Base-by-base conservation (phyloP, 2,329 filamentous ascomycete species). In the Leptographium galeiforme region DNA sequence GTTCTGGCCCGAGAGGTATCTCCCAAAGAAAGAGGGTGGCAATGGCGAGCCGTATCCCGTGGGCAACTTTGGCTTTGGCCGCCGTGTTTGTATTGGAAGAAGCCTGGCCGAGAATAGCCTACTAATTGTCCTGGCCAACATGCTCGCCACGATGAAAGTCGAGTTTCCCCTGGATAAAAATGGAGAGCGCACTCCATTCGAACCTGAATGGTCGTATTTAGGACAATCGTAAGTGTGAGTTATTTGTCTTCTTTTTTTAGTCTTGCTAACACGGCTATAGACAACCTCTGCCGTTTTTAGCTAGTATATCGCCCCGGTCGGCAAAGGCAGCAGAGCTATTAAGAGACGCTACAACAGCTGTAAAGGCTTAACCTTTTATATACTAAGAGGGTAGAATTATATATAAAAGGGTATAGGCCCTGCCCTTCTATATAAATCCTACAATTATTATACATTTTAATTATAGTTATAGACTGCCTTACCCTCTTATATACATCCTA, bases 31-130 rank as follows among this genome's bases (percentile, higher is more conserved):
- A 40, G 58, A 62, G 25, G 58, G 58, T 18, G 52, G 58, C 32
- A 67, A 75, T 58, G 67, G 74, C n/a, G 76, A 78, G 45, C 70
- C 74, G 8, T 79, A 75, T 61, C 70, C 68, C 0, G 55, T 60
- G 8, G 64, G 64, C 0, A 59, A 61, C 12, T 82, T 78, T 52
- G 77, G 78, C 18, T 74, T 72, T 10, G 78, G 78, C 1, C 68
- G 77, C 7, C 68, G 79, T 25, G 70, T 81, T 46, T 82, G 79
- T 61, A 76, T 74, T 3, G 79, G 78, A 0, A 74, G 77, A 30
- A 72, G 78, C 51, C 66, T 81, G 5, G 75, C 75, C 0, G 70
- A 75, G 53, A 68, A 70, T 6, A 69, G 66, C 12, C 56, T 78
- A 12, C 75, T 73, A 57, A 64, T 78, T 10, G 67, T 63, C 8